A percentile compares a stretch with the other conserved stretches of the same genome.
Evolutionary conservation across 495 filamentous ascomycete genomes (phyloP).

Genomic region (Rusavskia elegans): DNA sequence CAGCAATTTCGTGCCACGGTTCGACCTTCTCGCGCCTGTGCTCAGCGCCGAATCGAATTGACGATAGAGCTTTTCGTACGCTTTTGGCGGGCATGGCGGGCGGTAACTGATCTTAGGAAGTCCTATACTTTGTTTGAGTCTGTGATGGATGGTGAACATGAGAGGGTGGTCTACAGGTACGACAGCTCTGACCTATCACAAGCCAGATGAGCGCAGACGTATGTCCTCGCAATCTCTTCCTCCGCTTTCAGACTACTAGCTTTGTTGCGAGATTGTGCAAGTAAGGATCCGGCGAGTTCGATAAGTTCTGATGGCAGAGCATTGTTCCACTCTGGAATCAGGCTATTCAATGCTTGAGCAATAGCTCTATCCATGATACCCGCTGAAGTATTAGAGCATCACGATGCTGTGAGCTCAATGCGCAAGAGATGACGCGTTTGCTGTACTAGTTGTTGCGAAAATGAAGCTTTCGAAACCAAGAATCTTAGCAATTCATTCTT

Average conservation of each 20-base stretch:
- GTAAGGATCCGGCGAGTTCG: conserved; percentile 60
- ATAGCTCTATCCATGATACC: conserved; percentile 51
- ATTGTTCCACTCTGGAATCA: conserved; percentile 63
- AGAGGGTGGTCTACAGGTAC: neutral
- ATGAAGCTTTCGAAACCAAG: too few species aligned
- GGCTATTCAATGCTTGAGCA: conserved; percentile 56
- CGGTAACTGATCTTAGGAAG: conserved; percentile 66
- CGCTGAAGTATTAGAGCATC: neutral
- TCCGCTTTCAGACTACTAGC: conserved; percentile 68
- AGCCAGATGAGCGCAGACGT: conserved; percentile 83
- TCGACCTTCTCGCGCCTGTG: conserved; percentile 18
- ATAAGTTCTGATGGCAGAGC: conserved; percentile 59
- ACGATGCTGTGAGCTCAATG: too few species aligned
- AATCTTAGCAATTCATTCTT: too few species aligned
- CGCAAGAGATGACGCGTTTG: too few species aligned
- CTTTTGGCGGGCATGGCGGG: conserved; percentile 66
- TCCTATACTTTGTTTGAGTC: conserved; percentile 67
- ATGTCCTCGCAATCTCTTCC: conserved; percentile 75
- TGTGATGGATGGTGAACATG: conserved; percentile 16
- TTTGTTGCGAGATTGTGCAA: conserved; percentile 72
- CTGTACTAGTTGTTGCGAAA: neutral
- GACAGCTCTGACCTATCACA: conserved; percentile 52
- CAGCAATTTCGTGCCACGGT: conserved; percentile 15
- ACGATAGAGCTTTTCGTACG: conserved; percentile 70
- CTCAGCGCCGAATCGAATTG: conserved; percentile 64